A percentile compares a stretch with the other conserved stretches of the same genome.
These are phyloP conservation scores for Strigomonas culicis DNA, from an alignment of 208 protist species.

Conservation along the genomic window DNA sequence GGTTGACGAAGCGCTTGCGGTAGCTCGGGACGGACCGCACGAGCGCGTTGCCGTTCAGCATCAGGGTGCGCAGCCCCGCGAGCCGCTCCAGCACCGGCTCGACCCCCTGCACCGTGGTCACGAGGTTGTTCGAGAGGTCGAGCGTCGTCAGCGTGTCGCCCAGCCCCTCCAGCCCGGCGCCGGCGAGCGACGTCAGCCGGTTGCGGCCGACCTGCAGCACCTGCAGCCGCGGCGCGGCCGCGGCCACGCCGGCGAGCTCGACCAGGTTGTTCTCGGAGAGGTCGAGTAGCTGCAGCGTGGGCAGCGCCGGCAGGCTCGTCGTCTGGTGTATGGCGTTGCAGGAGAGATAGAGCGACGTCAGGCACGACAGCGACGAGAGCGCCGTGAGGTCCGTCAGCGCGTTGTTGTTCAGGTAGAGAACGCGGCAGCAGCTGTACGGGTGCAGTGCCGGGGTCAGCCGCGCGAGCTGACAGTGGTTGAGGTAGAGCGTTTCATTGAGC, in stretches of 20 bases:
- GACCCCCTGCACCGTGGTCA: slow-evolving; percentile 24
- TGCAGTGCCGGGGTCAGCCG: slow-evolving; percentile 60
- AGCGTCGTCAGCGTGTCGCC: slow-evolving; percentile 19
- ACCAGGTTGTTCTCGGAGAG: slow-evolving; percentile 78
- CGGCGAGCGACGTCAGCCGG: slow-evolving; percentile 17
- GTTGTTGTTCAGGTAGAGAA: slow-evolving; percentile 93
- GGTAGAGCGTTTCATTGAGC: slow-evolving; percentile 93
- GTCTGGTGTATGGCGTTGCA: slow-evolving; percentile 78
- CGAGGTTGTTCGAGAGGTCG: slow-evolving; percentile 71
- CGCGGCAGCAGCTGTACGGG: slow-evolving; percentile 70
- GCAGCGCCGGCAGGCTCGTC: slow-evolving; percentile 54
- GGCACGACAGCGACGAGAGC: slow-evolving; percentile 46
- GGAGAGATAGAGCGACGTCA: slow-evolving; percentile 83
- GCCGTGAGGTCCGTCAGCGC: slow-evolving; percentile 69
- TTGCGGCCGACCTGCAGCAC: slow-evolving; percentile 64
- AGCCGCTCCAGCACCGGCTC: slow-evolving; percentile 13
- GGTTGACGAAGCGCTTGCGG: slow-evolving; percentile 73
- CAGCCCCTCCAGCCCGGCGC: slow-evolving; percentile 4
- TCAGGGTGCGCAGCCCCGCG: slow-evolving; percentile 58
- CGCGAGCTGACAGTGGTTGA: slow-evolving; percentile 86
- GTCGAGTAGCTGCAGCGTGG: slow-evolving; percentile 73
- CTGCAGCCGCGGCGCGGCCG: slow-evolving; percentile 35
- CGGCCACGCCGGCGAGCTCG: slow-evolving; percentile 30
- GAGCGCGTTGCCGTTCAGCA: slow-evolving; percentile 81
- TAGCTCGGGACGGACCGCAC: slow-evolving; percentile 46